These are phyloP conservation scores for Coleophoma cylindrospora DNA, from an alignment of 2,329 filamentous ascomycete species.

Conservation along the genomic window DNA sequence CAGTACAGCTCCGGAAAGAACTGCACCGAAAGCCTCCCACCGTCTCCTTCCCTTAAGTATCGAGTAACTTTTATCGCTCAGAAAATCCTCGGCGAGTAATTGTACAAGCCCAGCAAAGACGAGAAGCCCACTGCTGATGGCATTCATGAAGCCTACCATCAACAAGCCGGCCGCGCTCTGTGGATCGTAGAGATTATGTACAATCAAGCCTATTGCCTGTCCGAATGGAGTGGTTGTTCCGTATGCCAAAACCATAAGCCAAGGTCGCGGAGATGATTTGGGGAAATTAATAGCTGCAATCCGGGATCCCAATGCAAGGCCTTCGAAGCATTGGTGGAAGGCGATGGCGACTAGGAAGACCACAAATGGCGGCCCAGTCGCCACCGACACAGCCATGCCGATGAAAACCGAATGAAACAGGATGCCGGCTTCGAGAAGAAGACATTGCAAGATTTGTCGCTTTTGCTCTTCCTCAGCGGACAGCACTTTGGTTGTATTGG, in stretches of 20 bases:
- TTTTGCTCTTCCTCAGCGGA: slow-evolving; percentile 50
- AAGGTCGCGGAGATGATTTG: slow-evolving; percentile 65
- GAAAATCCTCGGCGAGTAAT: slow-evolving; percentile 82
- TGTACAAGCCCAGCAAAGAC: slow-evolving; percentile 82
- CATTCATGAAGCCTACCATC: slow-evolving; percentile 85
- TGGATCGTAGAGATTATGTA: slow-evolving; percentile 78
- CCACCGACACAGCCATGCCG: slow-evolving; percentile 79
- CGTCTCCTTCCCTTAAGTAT: slow-evolving; percentile 51
- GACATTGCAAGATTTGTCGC: slow-evolving; percentile 68
- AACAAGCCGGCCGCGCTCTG: slow-evolving; percentile 69
- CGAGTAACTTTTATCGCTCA: slow-evolving; percentile 60
- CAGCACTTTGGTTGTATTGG: slow-evolving; percentile 25
- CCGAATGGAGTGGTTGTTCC: slow-evolving; percentile 76
- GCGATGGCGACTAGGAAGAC: slow-evolving; percentile 76
- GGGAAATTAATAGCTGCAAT: slow-evolving; percentile 82
- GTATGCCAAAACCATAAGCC: slow-evolving; percentile 76
- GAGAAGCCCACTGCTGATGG: slow-evolving; percentile 73
- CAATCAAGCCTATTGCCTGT: slow-evolving; percentile 73
- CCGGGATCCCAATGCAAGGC: slow-evolving; percentile 76
- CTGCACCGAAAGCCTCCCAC: slow-evolving; percentile 56
- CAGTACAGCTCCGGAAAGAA: slow-evolving; percentile 52
- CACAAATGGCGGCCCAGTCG: slow-evolving; percentile 72
- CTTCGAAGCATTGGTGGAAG: slow-evolving; percentile 87
- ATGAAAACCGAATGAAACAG: slow-evolving; percentile 84
- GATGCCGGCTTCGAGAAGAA: slow-evolving; percentile 78